These are phyloP conservation scores for Asterochloris sp. DNA, from an alignment of 139 green algal species.

Conservation along the genomic window DNA sequence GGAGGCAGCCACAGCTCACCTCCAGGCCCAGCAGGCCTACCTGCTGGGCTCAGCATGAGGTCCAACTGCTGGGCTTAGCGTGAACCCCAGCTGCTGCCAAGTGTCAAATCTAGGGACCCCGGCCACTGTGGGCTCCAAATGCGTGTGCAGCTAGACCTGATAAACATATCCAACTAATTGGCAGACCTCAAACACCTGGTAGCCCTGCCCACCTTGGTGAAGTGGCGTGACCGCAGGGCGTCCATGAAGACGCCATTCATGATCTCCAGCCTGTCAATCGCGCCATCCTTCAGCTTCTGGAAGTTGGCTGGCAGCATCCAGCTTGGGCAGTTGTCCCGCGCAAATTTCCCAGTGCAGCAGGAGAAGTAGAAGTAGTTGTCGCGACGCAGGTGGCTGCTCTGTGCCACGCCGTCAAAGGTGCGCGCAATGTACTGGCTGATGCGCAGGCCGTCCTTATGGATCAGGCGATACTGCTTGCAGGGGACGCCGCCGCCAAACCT, in stretches of 20 bases:
- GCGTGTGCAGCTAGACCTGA: too few species aligned
- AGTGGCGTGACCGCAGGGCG: constrained; percentile 81
- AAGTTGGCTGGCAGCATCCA: constrained; percentile 87
- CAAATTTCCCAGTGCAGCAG: constrained; percentile 89
- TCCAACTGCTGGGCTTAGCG: too few species aligned
- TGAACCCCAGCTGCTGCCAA: too few species aligned
- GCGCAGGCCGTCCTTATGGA: constrained; percentile 79
- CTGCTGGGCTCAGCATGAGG: too few species aligned
- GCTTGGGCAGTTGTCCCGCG: constrained; percentile 89
- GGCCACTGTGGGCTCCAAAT: too few species aligned
- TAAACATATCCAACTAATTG: background rate
- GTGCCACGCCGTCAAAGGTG: constrained; percentile 78
- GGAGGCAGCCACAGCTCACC: too few species aligned
- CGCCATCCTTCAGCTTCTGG: constrained; percentile 63
- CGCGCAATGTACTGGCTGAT: constrained; percentile 86
- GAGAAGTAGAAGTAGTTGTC: constrained; percentile 99
- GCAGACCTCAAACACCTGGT: background rate
- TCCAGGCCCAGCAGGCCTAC: too few species aligned
- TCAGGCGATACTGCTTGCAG: constrained; percentile 92
- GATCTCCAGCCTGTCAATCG: constrained; percentile 74
- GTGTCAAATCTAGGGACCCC: too few species aligned
- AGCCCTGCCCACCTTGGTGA: constrained; percentile 69
- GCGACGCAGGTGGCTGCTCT: constrained; percentile 53
- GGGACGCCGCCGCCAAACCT: constrained; percentile 95
- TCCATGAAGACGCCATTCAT: constrained; percentile 85